phyloP scores from a whole-genome alignment of 2,329 filamentous ascomycete species.

The Coniella lustricola region DNA sequence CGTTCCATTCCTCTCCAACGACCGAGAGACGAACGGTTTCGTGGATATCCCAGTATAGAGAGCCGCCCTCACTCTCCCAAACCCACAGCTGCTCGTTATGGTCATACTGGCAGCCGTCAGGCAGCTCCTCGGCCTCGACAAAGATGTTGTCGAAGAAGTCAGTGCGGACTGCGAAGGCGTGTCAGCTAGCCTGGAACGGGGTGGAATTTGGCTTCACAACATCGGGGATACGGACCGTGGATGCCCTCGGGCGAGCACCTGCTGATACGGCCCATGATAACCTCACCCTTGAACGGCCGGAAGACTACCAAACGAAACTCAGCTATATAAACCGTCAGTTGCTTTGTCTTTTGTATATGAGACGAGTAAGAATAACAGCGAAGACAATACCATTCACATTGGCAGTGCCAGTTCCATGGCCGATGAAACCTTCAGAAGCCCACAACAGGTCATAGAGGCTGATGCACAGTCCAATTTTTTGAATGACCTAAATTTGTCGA shows the following conservation, averaged over 20 bases:
- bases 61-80: constrained; percentile 66
- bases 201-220: background rate
- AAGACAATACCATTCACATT: constrained; percentile 78
- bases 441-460: constrained; percentile 87
- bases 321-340: constrained; percentile 44
- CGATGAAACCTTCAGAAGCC: constrained; percentile 87
- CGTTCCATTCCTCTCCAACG: constrained; percentile 83
- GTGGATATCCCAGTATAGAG: constrained; percentile 79
- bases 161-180: constrained; percentile 54
- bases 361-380: too few relatives aligned
- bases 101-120: constrained; percentile 68
- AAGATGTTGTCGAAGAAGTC: constrained; percentile 95
- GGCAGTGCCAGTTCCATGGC: constrained; percentile 83
- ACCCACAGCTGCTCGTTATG: constrained; percentile 74
- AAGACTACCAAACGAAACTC: constrained; percentile 93
- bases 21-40: constrained; percentile 84
- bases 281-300: constrained; percentile 90
- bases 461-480: constrained; percentile 89
- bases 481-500: constrained; percentile 59
- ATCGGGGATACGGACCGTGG: constrained; percentile 44
- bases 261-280: constrained; percentile 78
- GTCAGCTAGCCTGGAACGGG: background rate
- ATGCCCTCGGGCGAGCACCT: constrained; percentile 67
- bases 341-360: background rate
- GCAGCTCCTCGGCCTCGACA: constrained; percentile 66